A percentile compares a stretch with the other conserved stretches of the same genome.
Conservation (phyloP, 768 basidiomycete species). For the Hygrophoropsis aurantiaca region DNA sequence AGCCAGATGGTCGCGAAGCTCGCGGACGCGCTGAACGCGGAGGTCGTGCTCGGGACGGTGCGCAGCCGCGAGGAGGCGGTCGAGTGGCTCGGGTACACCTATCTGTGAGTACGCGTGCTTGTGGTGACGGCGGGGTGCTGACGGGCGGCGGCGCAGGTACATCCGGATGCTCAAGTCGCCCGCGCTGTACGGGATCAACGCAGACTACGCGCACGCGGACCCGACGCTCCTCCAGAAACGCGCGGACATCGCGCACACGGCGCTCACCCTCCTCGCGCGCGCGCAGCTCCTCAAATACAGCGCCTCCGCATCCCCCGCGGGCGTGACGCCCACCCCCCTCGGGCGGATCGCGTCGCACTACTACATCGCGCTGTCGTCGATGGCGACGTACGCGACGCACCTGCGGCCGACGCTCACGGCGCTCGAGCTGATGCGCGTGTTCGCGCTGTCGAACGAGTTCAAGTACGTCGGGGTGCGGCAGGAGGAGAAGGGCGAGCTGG, state of each 20-base stretch:
- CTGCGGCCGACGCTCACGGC: slow-evolving; percentile 82
- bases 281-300: slow-evolving; percentile 95
- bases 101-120: slow-evolving; percentile 58
- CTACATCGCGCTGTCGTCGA: slow-evolving; percentile 92
- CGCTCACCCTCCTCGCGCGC: slow-evolving; percentile 91
- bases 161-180: slow-evolving; percentile 94
- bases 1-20: slow-evolving; percentile 90
- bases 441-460: slow-evolving; percentile 95
- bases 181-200: slow-evolving; percentile 81
- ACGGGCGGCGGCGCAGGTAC: slow-evolving; percentile 48
- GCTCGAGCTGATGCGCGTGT: slow-evolving; percentile 92
- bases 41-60: slow-evolving; percentile 93
- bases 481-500: slow-evolving; percentile 84
- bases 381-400: slow-evolving; percentile 97
- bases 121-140: slow-evolving; percentile 4
- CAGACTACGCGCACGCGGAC: slow-evolving; percentile 91
- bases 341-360: slow-evolving; percentile 94
- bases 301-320: no score
- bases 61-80: slow-evolving; percentile 96
- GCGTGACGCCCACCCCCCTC: slow-evolving; percentile 82
- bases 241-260: slow-evolving; percentile 90
- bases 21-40: slow-evolving; percentile 95
- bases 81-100: slow-evolving; percentile 95
- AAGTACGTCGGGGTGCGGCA: slow-evolving; percentile 73
- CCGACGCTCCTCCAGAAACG: slow-evolving; percentile 84